Evolutionary conservation across 2,329 filamentous ascomycete species (phyloP).

Genomic region (Colletotrichum lentis): DNA sequence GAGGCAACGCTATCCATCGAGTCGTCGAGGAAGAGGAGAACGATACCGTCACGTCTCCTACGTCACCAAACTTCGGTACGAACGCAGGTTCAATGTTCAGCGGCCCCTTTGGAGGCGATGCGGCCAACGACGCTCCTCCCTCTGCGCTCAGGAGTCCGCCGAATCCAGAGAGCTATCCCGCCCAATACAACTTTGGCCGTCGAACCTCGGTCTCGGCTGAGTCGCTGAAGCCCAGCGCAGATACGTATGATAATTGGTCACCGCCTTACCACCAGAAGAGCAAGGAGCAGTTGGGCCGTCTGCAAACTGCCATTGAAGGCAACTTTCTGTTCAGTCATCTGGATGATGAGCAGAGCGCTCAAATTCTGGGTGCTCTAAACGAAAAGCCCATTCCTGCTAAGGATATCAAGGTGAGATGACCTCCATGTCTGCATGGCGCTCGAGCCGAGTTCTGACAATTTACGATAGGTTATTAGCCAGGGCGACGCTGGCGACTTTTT

Average conservation of each 20-base stretch:
- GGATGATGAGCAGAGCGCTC: constrained; percentile 88
- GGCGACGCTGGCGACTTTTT: constrained; percentile 97
- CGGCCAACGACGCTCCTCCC: constrained; percentile 56
- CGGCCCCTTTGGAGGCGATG: constrained; percentile 61
- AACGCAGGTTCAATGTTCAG: constrained; percentile 55
- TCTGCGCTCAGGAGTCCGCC: constrained; percentile 57
- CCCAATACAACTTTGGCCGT: constrained; percentile 91
- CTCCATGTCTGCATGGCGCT: neutral
- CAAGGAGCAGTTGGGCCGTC: constrained; percentile 77
- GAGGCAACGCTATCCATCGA: constrained; percentile 53
- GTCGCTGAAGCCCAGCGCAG: constrained; percentile 87
- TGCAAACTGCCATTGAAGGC: constrained; percentile 81
- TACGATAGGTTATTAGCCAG: constrained; percentile 85
- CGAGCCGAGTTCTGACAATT: constrained; percentile 41
- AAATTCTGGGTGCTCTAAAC: constrained; percentile 87
- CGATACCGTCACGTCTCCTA: constrained; percentile 78
- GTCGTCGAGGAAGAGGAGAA: constrained; percentile 87
- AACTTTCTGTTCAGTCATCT: constrained; percentile 96
- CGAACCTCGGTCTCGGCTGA: constrained; percentile 97
- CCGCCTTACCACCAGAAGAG: constrained; percentile 88
- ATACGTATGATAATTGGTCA: constrained; percentile 87
- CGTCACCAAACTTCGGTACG: constrained; percentile 66
- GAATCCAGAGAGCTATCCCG: constrained; percentile 77
- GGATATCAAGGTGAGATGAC: constrained; percentile 69
- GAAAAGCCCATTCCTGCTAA: constrained; percentile 96